These are phyloP conservation scores for Aurifilum marmelostoma DNA, from an alignment of 2,329 filamentous ascomycete genomes.

Conservation along the genomic window DNA sequence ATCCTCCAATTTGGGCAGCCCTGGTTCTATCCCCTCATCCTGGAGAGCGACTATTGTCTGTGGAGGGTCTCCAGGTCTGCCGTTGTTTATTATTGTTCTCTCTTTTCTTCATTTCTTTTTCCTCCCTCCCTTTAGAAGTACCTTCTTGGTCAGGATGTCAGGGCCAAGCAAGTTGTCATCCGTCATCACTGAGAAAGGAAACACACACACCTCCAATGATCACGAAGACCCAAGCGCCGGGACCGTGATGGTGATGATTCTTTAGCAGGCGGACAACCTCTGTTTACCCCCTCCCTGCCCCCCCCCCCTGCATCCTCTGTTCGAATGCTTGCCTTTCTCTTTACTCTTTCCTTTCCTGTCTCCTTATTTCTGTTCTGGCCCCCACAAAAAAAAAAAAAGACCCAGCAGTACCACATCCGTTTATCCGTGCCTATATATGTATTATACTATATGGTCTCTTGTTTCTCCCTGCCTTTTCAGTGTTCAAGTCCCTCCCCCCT, in stretches of 20 bases:
- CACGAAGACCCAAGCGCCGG: not conserved
- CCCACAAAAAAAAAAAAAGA: not conserved
- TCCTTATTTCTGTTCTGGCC: not conserved
- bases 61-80: not conserved
- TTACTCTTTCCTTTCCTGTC: not conserved
- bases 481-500: not conserved
- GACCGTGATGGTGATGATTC: not conserved
- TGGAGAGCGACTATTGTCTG: not conserved
- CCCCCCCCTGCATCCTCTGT: not conserved
- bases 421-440: not conserved
- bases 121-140: too few species aligned
- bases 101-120: too few species aligned
- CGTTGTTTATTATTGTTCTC: not conserved
- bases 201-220: not conserved
- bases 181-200: not conserved
- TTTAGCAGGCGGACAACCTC: not conserved
- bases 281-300: not conserved
- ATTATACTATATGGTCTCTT: not conserved
- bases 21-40: not conserved
- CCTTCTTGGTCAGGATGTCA: not conserved
- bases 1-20: conserved; percentile 27
- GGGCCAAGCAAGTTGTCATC: not conserved
- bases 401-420: not conserved
- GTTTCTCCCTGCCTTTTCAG: not conserved
- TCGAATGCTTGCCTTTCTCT: not conserved